Evolutionary conservation across 2,329 filamentous ascomycete species (phyloP), one percentile per base, ranked within the genome.

Genomic region (Grosmannia huntii): DNA sequence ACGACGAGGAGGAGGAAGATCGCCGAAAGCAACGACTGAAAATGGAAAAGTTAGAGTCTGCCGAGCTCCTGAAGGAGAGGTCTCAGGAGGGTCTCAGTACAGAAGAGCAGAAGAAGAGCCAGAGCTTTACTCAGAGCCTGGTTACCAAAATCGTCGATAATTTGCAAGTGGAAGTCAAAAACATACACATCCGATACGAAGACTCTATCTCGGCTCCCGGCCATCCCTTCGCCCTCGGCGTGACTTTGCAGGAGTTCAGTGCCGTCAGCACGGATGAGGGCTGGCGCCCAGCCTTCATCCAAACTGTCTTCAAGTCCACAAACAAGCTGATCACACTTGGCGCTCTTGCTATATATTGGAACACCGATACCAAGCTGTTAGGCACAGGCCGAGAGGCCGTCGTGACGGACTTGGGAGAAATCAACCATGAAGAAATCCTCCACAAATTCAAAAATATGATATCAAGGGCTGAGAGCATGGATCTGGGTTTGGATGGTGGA

Each of bases 141-240:
- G 85, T 92, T 53, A 96, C 92, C 44, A 96, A 96, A 65, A 95
- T 99, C 67, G 90, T 97, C 68, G 94, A 99, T 77, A 99, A 99
- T 68, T 78, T 99, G 48, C 94, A 99, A 71, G 89, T 99, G 65
- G 94, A 88, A 27, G 85, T 99, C 71, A 97, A 96, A 77, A 99
- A 97, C 69, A 96, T 99, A 60, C 94, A 99, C 70, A 83, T 99
- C 63, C 89, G 94, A 65, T 99, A 99, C 72, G 94, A 99, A 72
- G 94, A 99, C 72, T 91, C 92, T 16, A 90, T 99, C 66, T 95
- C 94, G 23, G 89, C 91, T 11, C 91, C 92, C 0, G 91, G 90
- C 0, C 94, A 99, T 69, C 92, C 95, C 0, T 99, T 99, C 66
- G 90, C 94, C 5, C 81, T 95, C 6, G 94, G 95, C 54, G 70